Evolutionary conservation across 768 basidiomycete species (phyloP).

Genomic region (Cubamyces lactineus): DNA sequence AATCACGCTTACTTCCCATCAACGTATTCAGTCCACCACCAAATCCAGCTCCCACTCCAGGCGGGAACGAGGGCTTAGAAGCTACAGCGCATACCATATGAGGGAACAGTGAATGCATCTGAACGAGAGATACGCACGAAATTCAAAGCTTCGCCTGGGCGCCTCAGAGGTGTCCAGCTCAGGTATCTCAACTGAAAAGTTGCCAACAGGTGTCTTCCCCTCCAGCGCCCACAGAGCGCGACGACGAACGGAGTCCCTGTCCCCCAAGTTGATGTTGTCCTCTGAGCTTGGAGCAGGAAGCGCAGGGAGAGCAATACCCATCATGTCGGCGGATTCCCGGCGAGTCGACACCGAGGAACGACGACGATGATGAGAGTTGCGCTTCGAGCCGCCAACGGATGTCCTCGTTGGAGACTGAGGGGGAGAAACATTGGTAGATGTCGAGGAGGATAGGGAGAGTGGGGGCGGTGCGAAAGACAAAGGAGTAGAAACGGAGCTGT

Average conservation of each 20-base stretch:
- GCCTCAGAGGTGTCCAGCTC: slow-evolving; percentile 68
- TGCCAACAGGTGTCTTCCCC: slow-evolving; percentile 69
- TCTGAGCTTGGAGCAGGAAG: slow-evolving; percentile 63
- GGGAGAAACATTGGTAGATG: slow-evolving; percentile 41
- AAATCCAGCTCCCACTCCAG: slow-evolving; percentile 48
- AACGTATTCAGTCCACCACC: slow-evolving; percentile 45
- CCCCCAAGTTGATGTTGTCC: slow-evolving; percentile 68
- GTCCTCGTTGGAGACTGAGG: slow-evolving; percentile 38
- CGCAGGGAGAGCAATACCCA: slow-evolving; percentile 76
- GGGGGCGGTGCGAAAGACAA: slow-evolving; percentile 37
- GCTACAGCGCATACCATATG: slow-evolving; percentile 45
- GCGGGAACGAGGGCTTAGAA: slow-evolving; percentile 61
- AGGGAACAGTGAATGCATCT: slow-evolving; percentile 37
- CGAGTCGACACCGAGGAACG: slow-evolving; percentile 89
- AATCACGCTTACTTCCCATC: slow-evolving; percentile 72
- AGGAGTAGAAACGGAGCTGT: slow-evolving; percentile 48
- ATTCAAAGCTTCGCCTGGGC: slow-evolving; percentile 60
- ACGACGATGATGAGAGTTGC: slow-evolving; percentile 82
- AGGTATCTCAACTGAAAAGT: slow-evolving; percentile 81
- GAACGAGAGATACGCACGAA: slow-evolving; percentile 53
- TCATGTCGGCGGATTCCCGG: slow-evolving; percentile 87
- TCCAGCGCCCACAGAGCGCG: slow-evolving; percentile 87
- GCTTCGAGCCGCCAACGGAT: slow-evolving; percentile 45
- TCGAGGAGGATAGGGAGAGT: slow-evolving; percentile 35
- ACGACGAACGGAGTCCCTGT: slow-evolving; percentile 79